Percentiles rank a stretch among this genome's conserved stretches.
phyloP scores from a whole-genome alignment of 225 moss, liverwort and hornwort genomes.

The Pseudisothecium myosuroides region DNA sequence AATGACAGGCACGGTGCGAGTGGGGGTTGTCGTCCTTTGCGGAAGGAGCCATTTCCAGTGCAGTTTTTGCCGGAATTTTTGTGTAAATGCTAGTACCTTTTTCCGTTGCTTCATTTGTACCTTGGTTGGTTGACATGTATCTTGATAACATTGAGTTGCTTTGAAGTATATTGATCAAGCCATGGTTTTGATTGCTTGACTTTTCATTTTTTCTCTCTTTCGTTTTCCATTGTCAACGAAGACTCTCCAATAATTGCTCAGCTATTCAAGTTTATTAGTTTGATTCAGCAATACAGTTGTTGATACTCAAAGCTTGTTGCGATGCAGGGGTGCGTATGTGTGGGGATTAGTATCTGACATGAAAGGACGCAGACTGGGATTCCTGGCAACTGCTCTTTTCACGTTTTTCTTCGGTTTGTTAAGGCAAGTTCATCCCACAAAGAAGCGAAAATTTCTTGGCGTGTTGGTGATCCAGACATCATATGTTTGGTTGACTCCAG shows the following conservation, averaged over 20 bases:
- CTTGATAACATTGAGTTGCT: not conserved
- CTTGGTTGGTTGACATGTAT: not conserved
- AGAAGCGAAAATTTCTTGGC: not conserved
- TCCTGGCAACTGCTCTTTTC: conserved; percentile 69
- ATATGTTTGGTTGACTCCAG: not conserved
- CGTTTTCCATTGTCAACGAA: not conserved
- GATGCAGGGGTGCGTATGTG: conserved; percentile 65
- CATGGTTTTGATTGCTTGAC: not conserved
- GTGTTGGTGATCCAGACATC: not conserved
- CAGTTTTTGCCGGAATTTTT: conserved; percentile 73
- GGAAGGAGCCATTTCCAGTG: conserved; percentile 86
- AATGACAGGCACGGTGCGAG: conserved; percentile 78
- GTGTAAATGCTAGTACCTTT: conserved; percentile 27
- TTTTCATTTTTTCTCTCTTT: not conserved
- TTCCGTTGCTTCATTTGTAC: not conserved
- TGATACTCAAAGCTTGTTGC: not conserved
- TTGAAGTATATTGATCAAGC: not conserved
- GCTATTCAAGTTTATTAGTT: not conserved
- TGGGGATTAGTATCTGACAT: conserved; percentile 89
- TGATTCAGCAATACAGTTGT: not conserved
- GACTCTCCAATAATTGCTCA: not conserved
- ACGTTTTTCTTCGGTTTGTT: conserved; percentile 81
- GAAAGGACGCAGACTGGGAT: conserved; percentile 73
- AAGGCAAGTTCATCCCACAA: conserved; percentile 28
- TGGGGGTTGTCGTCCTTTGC: conserved; percentile 65